Evolutionary conservation across 176 grass and related monocot species (phyloP).

Genomic region (Musa itinerans): DNA sequence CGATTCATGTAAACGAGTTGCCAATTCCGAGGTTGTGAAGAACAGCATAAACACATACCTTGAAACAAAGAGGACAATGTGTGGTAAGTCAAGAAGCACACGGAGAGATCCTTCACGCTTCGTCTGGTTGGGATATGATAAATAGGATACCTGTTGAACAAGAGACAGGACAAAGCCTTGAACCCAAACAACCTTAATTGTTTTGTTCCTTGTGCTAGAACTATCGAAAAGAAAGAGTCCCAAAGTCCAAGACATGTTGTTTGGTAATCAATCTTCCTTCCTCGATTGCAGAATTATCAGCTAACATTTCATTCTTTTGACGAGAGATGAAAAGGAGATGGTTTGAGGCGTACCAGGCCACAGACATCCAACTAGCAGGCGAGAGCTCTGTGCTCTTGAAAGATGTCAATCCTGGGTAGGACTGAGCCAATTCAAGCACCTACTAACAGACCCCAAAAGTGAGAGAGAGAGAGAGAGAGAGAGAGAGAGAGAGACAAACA

Average conservation of each 20-base stretch:
- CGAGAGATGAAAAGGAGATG: background rate
- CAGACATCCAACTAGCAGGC: slow-evolving; percentile 84
- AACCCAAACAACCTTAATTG: background rate
- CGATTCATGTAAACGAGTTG: too few relatives aligned
- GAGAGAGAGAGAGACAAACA: background rate
- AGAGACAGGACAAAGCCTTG: slow-evolving; percentile 22
- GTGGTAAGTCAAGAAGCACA: slow-evolving; percentile 94
- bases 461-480: slow-evolving; percentile 16
- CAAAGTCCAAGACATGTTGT: background rate
- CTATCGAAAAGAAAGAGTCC: background rate
- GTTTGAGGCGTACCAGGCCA: slow-evolving; percentile 63
- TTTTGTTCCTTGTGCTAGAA: slow-evolving; percentile 2
- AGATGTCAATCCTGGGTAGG: slow-evolving; percentile 52
- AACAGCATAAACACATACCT: slow-evolving; percentile 38
- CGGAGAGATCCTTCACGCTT: slow-evolving; percentile 45
- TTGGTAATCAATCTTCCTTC: background rate
- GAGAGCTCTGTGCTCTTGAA: slow-evolving; percentile 71
- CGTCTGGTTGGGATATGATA: slow-evolving; percentile 67
- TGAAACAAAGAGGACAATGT: slow-evolving; percentile 51
- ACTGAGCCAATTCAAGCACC: slow-evolving; percentile 60
- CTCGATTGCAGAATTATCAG: background rate
- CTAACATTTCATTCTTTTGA: background rate
- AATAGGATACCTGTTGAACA: slow-evolving; percentile 73
- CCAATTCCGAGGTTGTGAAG: too few relatives aligned
- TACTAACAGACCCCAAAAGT: slow-evolving; percentile 2